Base-by-base conservation (phyloP, 305 asterid genomes). In the Plantago rigida region DNA sequence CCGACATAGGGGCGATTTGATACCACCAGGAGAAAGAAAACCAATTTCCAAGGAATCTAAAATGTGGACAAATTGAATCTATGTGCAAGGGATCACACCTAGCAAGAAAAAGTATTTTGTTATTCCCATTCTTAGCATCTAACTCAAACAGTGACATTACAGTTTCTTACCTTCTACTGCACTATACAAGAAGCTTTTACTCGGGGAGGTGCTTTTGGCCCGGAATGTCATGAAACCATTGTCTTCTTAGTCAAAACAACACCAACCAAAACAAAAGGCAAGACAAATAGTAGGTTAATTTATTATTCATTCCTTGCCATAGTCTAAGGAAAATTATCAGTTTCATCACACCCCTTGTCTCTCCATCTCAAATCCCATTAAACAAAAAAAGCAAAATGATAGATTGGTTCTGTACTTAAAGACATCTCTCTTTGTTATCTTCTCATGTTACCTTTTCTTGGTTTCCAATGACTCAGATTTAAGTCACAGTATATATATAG, bases 101-200 rank as follows among this genome's bases (percentile, higher is more conserved):
- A n/a, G n/a, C n/a, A n/a, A n/a, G n/a, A n/a, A n/a, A n/a, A n/a
- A n/a, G n/a, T n/a, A n/a, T n/a, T 17, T 17, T 17, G 19, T 22
- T 22, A 22, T 22, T 1, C 26, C 26, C 26, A 22, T 22, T 2
- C 26, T 22, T 22, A 22, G 26, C 1, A 22, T 22, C 26, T 22
- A 22, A 22, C 1, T 22, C 26, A 22, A 22, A 52, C 39, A 1
- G 17, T 59, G 45, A 54, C 47, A 47, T 22, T 19, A 65, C 64
- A 62, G 14, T 75, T 13, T 53, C 77, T 68, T 71, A 50, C 47
- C 69, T 75, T 71, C 13, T 11, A 68, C 69, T 56, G 31, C 80
- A 71, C 65, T 68, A 62, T 68, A 71, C 64, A 60, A 17, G 28
- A 10, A n/a, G n/a, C n/a, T n/a, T n/a, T n/a, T n/a, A n/a, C n/a